phyloP scores from a whole-genome alignment of 495 filamentous ascomycete species.

The Aspergillus ellipticus region DNA sequence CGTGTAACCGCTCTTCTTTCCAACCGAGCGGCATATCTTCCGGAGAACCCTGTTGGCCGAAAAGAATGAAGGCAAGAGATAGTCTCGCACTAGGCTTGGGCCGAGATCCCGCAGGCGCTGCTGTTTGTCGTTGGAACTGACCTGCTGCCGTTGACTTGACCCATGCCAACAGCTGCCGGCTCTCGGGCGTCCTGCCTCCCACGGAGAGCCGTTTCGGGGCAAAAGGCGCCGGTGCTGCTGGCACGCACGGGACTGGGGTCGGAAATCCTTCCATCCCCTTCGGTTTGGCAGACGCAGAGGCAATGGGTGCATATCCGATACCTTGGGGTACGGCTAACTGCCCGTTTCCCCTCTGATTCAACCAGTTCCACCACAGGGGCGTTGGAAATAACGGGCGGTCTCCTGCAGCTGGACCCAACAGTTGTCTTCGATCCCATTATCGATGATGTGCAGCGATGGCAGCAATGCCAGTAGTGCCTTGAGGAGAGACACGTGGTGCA shows the following conservation, averaged over 20 bases:
- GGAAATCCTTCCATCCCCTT: not conserved
- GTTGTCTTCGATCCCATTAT: not conserved
- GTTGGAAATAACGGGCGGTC: slow-evolving; percentile 36
- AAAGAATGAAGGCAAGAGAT: slow-evolving; percentile 12
- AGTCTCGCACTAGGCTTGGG: slow-evolving; percentile 4
- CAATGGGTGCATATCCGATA: not conserved
- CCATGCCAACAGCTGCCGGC: not conserved
- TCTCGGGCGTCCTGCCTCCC: not conserved
- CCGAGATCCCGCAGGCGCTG: slow-evolving; percentile 6
- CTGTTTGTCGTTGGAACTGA: slow-evolving; percentile 16
- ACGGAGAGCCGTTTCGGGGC: too few relatives aligned
- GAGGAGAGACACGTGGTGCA: slow-evolving; percentile 22
- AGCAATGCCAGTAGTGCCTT: not conserved
- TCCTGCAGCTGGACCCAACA: slow-evolving; percentile 32
- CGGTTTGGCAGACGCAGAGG: not conserved
- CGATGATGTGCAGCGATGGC: not conserved
- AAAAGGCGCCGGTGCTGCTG: too few relatives aligned
- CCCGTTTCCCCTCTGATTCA: slow-evolving; percentile 7
- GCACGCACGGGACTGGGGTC: not conserved
- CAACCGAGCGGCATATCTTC: slow-evolving; percentile 38
- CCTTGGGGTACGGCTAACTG: not conserved
- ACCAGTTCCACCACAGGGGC: slow-evolving; percentile 38
- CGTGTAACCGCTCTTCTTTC: slow-evolving; percentile 31
- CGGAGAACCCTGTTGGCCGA: slow-evolving; percentile 32
- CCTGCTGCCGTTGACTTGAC: not conserved